Base-by-base conservation (phyloP, 306 rosid genomes). In the Vigna trinervia region DNA sequence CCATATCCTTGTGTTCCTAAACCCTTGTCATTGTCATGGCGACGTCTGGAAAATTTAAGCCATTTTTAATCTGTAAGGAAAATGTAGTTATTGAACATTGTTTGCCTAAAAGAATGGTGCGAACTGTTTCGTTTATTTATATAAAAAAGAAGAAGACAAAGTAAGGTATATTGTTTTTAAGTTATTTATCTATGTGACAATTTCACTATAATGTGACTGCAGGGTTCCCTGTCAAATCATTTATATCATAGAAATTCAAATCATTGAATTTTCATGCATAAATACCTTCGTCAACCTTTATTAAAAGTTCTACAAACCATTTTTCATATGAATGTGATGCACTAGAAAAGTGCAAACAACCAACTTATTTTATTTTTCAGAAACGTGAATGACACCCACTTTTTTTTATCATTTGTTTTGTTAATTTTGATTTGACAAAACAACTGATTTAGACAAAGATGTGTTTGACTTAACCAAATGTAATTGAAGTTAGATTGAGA, bases 151-250 rank as follows among this genome's bases (percentile, higher is more conserved):
- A 17, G 19, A 7, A 38, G 5, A 69, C 14, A 23, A 22, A 20
- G 45, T 36, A 36, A 38, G 41, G 41, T 38, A 38, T 38, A 38
- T 34, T 4, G 38, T 34, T 34, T 34, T 34, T 5, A 5, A 34
- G 38, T 34, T 34, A 34, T 4, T 34, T 34, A 34, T 34, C 38
- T 75, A 8, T 47, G 32, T 51, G 50, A 48, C 20, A 32, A 47
- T 47, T 12, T 22, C 28, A 50, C 41, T 34, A 20, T 32, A 47
- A 75, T 17, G 22, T 74, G n/a, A 19, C 23, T 60, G 1, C 19
- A 5, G 51, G 58, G 58, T 57, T 53, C 64, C 26, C n/a, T 59
- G 59, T n/a, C 78, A 71, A 71, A 22, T 70, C 75, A n/a, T n/a
- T 47, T 13, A 69, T 56, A 22, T 43, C 13, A 11, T 2, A 43